Conservation (phyloP, 148 eudicot species). For the Chenopodium suecicum region DNA sequence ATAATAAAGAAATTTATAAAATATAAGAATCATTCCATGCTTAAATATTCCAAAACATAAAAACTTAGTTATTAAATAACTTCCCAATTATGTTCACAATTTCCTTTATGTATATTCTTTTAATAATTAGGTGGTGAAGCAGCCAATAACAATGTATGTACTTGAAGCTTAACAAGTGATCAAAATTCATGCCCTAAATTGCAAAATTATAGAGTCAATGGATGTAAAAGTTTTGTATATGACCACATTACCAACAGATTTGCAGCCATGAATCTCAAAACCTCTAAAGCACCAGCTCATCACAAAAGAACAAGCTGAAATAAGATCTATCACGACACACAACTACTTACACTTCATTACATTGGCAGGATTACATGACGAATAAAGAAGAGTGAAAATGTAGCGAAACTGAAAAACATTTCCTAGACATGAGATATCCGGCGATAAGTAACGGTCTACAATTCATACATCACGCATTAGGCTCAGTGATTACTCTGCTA, state of each 20-base stretch:
- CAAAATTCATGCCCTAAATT: not conserved
- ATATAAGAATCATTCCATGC: no score
- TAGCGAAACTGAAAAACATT: not conserved
- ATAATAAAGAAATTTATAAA: no score
- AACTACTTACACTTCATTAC: not conserved
- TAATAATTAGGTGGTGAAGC: no score
- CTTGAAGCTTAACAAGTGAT: no score
- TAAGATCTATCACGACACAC: not conserved
- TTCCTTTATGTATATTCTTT: no score
- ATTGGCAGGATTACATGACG: not conserved
- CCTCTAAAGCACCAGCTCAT: not conserved
- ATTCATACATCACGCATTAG: not conserved
- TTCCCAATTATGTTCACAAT: no score
- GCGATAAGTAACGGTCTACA: not conserved
- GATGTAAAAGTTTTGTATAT: not conserved
- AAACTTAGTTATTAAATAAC: no score
- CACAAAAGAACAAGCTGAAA: not conserved
- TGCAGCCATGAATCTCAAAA: not conserved
- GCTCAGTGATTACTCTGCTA: not conserved
- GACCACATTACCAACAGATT: not conserved
- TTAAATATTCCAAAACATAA: no score
- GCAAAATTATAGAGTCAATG: not conserved
- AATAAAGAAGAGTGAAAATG: not conserved
- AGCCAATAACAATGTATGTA: no score
- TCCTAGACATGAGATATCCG: not conserved